Evolutionary conservation across 1,139 yeast species (phyloP).

Genomic region (Saccharomyces hybrid): DNA sequence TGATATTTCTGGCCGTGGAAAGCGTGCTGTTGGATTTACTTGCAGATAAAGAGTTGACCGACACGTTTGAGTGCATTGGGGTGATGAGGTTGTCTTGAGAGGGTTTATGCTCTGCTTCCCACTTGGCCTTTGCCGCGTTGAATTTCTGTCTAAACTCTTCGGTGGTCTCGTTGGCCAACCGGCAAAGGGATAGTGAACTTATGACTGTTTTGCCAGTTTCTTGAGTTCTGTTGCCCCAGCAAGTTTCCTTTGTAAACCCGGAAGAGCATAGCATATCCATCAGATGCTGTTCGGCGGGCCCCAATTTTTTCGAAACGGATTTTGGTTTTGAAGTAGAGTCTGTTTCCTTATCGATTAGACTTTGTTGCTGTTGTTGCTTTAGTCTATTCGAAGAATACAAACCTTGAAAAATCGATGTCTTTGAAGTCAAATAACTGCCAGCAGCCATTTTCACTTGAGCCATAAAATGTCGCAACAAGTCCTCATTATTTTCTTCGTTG

Average conservation of each 20-base stretch:
- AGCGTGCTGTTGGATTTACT: slow-evolving; percentile 1
- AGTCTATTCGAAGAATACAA: slow-evolving; percentile 36
- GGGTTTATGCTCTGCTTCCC: slow-evolving; percentile 20
- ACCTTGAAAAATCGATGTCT: slow-evolving; percentile 68
- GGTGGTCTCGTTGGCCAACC: slow-evolving; percentile 41
- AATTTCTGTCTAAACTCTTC: slow-evolving; percentile 26
- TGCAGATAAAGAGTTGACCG: background rate
- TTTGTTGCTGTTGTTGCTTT: slow-evolving; percentile 19
- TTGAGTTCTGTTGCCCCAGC: slow-evolving; percentile 82
- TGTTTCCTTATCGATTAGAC: background rate
- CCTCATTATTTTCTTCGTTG: slow-evolving; percentile 28
- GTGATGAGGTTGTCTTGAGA: background rate
- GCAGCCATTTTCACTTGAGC: slow-evolving; percentile 61
- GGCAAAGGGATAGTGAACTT: slow-evolving; percentile 74
- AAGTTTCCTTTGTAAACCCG: slow-evolving; percentile 62
- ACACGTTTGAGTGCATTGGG: background rate
- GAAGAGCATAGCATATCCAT: slow-evolving; percentile 92
- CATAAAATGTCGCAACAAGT: slow-evolving; percentile 37
- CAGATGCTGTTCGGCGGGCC: slow-evolving; percentile 91
- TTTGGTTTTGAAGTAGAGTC: slow-evolving; percentile 2
- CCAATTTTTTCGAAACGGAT: slow-evolving; percentile 41
- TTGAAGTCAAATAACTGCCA: slow-evolving; percentile 51
- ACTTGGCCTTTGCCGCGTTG: slow-evolving; percentile 18
- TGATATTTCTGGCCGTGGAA: background rate
- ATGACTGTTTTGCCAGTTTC: slow-evolving; percentile 85